phyloP scores from a whole-genome alignment of 306 rosid genomes.

The Vigna radiata region DNA sequence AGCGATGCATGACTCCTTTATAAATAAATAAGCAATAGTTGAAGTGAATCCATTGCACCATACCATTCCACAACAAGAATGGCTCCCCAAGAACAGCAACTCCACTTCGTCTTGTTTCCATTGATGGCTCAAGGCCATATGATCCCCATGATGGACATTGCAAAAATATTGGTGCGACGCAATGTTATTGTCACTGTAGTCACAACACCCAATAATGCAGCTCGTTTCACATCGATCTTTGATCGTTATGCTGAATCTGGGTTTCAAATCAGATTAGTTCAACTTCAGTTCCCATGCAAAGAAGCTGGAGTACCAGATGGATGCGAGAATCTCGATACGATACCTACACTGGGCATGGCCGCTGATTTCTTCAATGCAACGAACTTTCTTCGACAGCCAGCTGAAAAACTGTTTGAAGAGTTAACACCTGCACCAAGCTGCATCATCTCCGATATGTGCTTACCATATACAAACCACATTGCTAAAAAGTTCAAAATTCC shows the following conservation, averaged over 20 bases:
- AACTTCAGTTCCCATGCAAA: constrained; percentile 62
- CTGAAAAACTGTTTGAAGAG: constrained; percentile 47
- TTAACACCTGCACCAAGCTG: constrained; percentile 54
- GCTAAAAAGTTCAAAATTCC: constrained; percentile 57
- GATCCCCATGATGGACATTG: constrained; percentile 88
- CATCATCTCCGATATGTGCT: constrained; percentile 60
- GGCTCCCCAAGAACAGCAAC: constrained; percentile 46
- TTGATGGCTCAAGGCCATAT: constrained; percentile 91
- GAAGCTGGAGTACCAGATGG: constrained; percentile 68
- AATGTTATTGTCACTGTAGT: constrained; percentile 62
- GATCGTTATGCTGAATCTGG: constrained; percentile 48
- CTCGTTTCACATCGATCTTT: constrained; percentile 57
- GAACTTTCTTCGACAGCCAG: constrained; percentile 40
- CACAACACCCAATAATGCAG: constrained; percentile 74
- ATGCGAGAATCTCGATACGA: constrained; percentile 70
- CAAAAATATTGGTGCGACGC: constrained; percentile 57
- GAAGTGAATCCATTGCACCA: not conserved
- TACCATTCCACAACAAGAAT: constrained; percentile 39
- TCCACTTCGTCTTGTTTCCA: constrained; percentile 73
- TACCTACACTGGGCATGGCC: constrained; percentile 51
- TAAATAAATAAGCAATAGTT: not conserved
- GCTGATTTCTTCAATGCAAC: constrained; percentile 43
- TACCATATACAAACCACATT: constrained; percentile 61
- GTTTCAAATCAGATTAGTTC: constrained; percentile 47
- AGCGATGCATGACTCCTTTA: not conserved